These are phyloP conservation scores for Discostella pseudostelligera DNA, from an alignment of 108 stramenopile genomes.

Conservation along the genomic window DNA sequence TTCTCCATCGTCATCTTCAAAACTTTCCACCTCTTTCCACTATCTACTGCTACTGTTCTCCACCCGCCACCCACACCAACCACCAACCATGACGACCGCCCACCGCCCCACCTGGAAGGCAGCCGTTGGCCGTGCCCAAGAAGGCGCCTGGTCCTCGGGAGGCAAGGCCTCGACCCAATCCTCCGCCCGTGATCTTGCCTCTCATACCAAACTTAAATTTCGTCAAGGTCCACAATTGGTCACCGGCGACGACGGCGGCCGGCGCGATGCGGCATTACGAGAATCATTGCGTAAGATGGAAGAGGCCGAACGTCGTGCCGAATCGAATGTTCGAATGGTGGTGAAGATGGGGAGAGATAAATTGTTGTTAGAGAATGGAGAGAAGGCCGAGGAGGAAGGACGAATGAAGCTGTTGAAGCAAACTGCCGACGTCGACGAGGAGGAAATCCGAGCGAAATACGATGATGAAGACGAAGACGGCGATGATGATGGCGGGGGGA, in stretches of 20 bases:
- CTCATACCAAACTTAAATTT: conserved; percentile 87
- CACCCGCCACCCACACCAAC: too few species aligned
- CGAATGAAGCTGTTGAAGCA: conserved; percentile 70
- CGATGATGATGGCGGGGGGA: conserved; percentile 41
- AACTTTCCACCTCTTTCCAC: too few species aligned
- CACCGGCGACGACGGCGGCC: conserved; percentile 9
- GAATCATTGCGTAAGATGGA: conserved; percentile 81
- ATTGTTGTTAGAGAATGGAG: conserved; percentile 41
- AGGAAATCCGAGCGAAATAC: conserved; percentile 50
- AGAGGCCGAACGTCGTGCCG: conserved; percentile 65
- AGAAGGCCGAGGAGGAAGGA: conserved; percentile 62
- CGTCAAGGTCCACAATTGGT: conserved; percentile 64
- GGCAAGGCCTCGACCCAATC: conserved; percentile 57
- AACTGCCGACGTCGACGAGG: conserved; percentile 81
- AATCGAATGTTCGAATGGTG: conserved; percentile 41
- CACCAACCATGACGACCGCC: conserved; percentile 77
- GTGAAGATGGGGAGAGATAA: conserved; percentile 39
- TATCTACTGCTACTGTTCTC: too few species aligned
- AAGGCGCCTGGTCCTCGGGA: conserved; percentile 83
- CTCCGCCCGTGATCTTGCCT: conserved; percentile 63
- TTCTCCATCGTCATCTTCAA: too few species aligned
- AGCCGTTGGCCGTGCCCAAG: conserved; percentile 83
- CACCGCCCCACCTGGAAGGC: conserved; percentile 94
- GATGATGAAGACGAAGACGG: conserved; percentile 59
- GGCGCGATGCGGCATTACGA: conserved; percentile 53